Evolutionary conservation across 2,329 filamentous ascomycete genomes (phyloP), one percentile per base, ranked within the genome.

Genomic region (Fusarium sororula): DNA sequence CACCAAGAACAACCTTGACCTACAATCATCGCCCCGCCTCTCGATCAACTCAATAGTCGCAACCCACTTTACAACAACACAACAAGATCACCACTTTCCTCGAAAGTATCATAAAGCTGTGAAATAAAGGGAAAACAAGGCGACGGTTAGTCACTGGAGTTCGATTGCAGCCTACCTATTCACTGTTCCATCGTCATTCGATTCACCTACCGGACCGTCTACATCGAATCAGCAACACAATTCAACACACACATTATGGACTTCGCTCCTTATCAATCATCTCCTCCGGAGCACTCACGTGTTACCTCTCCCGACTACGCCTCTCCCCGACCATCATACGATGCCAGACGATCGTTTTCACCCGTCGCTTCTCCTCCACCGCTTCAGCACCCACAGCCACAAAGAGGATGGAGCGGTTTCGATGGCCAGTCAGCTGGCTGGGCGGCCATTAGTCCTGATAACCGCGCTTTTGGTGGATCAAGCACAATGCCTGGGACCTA

Each of bases 181-280:
- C 20, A 32, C 41, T 20, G 18, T 42, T 61, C 41, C 24, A 14
- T 28, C 28, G 56, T 38, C 38, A 37, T 41, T 50, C 24, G 18
- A 35, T 57, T 26, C 22, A 63, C 35, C 41, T 50, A 37, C 45
- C 22, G 9, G 18, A 47, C 26, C 37, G 24, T 53, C 42, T 24
- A 32, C 35, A 17, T 41, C 35, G 45, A 37, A 35, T 58, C 53
- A 39, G 54, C 56, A 51, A 50, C 48, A 30, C 47, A 62, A 35
- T 32, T 20, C 24, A 45, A 24, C 17, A 53, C 17, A 35, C 18
- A 53, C n/a, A 26, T 35, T 24, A 96, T 96, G 93, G 94, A 98
- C 85, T 99, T 98, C 82, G 96, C 96, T 51, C 96, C 96, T 42
- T 99, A 98, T 85, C 96, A 98, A 86, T 96, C 96, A 83, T 93